Evolutionary conservation across 2,329 filamentous ascomycete genomes (phyloP), one percentile per base, ranked within the genome.

Genomic region (Endothia cerciana): DNA sequence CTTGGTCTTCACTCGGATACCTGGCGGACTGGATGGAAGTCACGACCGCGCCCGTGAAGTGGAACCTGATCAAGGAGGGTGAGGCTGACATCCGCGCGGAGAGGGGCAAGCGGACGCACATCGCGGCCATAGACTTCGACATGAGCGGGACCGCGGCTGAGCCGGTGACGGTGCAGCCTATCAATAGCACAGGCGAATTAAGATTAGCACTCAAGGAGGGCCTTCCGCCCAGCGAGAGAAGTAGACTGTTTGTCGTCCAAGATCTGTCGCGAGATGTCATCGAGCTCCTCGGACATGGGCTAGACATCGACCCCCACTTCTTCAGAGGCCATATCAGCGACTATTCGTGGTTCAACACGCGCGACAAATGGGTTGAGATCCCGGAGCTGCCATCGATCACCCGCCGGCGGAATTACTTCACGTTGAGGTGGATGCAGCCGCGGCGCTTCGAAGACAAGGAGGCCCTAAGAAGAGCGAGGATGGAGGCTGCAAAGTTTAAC

Each of bases 251-350:
- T 22, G 60, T 62, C 1, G 60, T 62, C 5, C 45, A 62, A 22
- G 60, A 62, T 15, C 47, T 62, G 13, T 62, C 60, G 10, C 19
- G 60, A 6, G 33, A 62, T n/a, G 60, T 62, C 28, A 53, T 62
- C 10, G 60, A 62, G 36, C 28, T 49, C 10, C 45, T 62, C 30
- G 60, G 60, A 6, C 13, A 30, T 15, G 33, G 40, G 33, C 11
- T 62, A 19, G 45, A 38, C 25, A 41, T 62, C 33, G 45, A 43
- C 30, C 60, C 60, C 10, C 36, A 51, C 33, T 62, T 62, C 19
- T 62, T 62, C 60, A 36, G 60, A 7, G 30, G 36, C 5, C 60
- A 62, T n/a, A 41, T 62, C n/a, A 36, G 28, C 33, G 49, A 62
- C 60, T 41, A 53, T 4, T 45, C 60, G 17, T 62, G 60, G 60